Evolutionary conservation across 768 basidiomycete genomes (phyloP), one percentile per base, ranked within the genome.

Genomic region (Tylopilus cervinicoccineus): DNA sequence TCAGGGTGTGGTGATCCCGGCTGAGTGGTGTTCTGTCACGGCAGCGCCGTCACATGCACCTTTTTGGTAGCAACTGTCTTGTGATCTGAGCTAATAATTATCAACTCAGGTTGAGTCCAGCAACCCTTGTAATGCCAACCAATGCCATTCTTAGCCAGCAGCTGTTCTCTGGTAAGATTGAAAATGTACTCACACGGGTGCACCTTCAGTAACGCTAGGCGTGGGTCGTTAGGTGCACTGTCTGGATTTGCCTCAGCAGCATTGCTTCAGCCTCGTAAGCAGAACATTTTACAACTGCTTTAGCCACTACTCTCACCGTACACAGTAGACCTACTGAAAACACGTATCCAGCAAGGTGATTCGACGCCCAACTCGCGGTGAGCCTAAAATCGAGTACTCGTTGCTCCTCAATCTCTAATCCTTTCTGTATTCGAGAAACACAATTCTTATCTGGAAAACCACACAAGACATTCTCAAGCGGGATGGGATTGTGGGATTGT

Each of bases 261-360:
- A 56, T 76, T 76, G 53, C 77, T 92, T 12, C 89, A 92, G 58
- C 89, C 89, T 46, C 81, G 88, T 89, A 56, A 68, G 80, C 61
- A 41, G 11, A 22, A 10, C 2, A 27, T 24, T 7, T 2, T 34
- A 16, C 37, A 20, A 19, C 13, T 22, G 4, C 26, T 19, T 16
- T 16, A 34, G 22, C 39, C 27, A 33, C 19, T 24, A 42, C 50
- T 41, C 50, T 41, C 6, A 48, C 13, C 17, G 5, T 16, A 29
- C 16, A 16, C 37, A 91, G 88, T 95, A 55, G 93, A 96, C 70
- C 72, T 95, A 20, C 68, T 96, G 56, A 96, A 96, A 70, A 95
- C 93, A n/a, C 78, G 93, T 39, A 62, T 93, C 56, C 93, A 94
- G 64, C 91, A 93, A 67, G 81, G 82, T 45, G 85, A 88, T 65